phyloP scores from a whole-genome alignment of 2,329 filamentous ascomycete species.

The Diaporthe caulivora region DNA sequence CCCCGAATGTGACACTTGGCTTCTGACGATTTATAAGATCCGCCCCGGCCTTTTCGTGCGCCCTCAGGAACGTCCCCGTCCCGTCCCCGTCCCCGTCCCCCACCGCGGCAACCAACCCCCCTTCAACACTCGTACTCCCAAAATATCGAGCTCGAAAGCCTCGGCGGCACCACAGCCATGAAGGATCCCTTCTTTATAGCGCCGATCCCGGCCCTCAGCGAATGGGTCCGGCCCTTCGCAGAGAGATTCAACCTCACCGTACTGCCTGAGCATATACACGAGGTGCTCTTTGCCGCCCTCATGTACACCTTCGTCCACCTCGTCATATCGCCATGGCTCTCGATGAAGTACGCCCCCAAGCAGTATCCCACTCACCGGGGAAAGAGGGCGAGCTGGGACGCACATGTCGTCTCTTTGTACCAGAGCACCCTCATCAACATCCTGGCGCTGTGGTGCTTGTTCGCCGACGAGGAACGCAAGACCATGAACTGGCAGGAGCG shows the following conservation, averaged over 20 bases:
- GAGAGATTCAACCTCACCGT: conserved; percentile 72
- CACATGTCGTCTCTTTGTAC: conserved; percentile 86
- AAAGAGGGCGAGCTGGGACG: conserved; percentile 85
- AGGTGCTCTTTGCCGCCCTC: conserved; percentile 74
- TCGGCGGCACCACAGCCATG: conserved; percentile 61
- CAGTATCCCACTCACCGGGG: conserved; percentile 74
- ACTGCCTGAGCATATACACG: conserved; percentile 82
- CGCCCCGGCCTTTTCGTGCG: background rate
- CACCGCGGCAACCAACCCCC: background rate
- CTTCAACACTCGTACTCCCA: background rate
- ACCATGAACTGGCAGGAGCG: conserved; percentile 76
- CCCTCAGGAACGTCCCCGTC: background rate
- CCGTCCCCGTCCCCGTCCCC: background rate
- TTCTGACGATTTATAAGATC: conserved; percentile 16
- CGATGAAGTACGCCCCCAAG: conserved; percentile 69
- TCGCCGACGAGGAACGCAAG: conserved; percentile 74
- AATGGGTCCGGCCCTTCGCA: conserved; percentile 73
- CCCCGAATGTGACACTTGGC: conserved; percentile 30
- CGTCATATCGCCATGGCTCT: conserved; percentile 76
- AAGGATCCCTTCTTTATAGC: conserved; percentile 78
- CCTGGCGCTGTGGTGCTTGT: conserved; percentile 81
- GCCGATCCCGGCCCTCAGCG: conserved; percentile 68
- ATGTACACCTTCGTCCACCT: conserved; percentile 78
- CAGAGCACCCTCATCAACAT: conserved; percentile 80
- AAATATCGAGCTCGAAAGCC: conserved; percentile 15